Base-by-base conservation (phyloP, 2,329 filamentous ascomycete genomes). In the Arthrobotrys sphaeroides region DNA sequence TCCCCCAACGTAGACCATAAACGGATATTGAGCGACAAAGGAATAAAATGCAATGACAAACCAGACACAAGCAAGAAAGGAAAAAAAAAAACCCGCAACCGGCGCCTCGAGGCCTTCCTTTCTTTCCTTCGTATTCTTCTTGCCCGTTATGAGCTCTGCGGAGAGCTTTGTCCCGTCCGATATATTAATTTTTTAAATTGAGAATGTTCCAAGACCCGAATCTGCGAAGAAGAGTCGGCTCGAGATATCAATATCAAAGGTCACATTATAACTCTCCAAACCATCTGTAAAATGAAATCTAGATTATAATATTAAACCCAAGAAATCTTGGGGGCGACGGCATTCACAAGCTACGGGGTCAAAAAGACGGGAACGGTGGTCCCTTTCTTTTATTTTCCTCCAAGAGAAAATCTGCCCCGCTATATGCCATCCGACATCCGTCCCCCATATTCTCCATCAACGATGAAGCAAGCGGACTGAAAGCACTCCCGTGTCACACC, bases 161-260 rank as follows among this genome's bases (percentile, higher is more conserved):
- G 51, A 55, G 51, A 55, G 51, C 51, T 38, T 55, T 38, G 51
- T 55, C 31, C 51, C 51, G 31, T 53, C 36, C 51, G 28, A 31
- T 55, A 55, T 16, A 55, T 55, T 55, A 55, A 49, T 36, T 36
- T 55, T 36, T 28, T 36, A 55, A 43, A 20, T 53, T 38, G 31
- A 38, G n/a, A 38, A 33, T 20, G 51, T 55, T 55, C 51, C 51
- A 55, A 55, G 31, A 55, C 28, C 51, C 51, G 51, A 55, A 24
- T n/a, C n/a, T n/a, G n/a, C n/a, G n/a, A n/a, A n/a, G n/a, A n/a
- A n/a, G n/a, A n/a, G n/a, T n/a, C n/a, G 31, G 16, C n/a, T 38
- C 12, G 13, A 51, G 13, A 38, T 55, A 24, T 24, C 51, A 55
- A 55, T 55, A 55, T 38, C 51, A 55, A 2, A 55, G 38, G 18